Evolutionary conservation across 2,329 filamentous ascomycete species (phyloP).

Genomic region (Colletotrichum acutatum): DNA sequence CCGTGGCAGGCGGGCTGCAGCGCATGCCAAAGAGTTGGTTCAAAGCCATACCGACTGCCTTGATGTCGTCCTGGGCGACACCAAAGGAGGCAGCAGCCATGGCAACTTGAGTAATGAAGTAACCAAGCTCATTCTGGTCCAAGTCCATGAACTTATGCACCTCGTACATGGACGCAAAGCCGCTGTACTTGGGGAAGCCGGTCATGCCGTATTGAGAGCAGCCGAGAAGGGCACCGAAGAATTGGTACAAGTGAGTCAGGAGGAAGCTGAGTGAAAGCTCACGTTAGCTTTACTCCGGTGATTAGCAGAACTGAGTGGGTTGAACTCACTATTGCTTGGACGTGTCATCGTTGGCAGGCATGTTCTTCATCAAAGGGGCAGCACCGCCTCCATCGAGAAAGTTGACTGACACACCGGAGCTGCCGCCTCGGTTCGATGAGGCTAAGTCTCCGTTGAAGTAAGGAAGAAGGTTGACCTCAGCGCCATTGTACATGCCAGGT

Average conservation of each 20-base stretch:
- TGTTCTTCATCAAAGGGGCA: slow-evolving; percentile 64
- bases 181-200: slow-evolving; percentile 61
- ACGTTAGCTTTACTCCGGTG: not conserved
- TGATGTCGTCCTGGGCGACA: slow-evolving; percentile 63
- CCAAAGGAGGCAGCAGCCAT: slow-evolving; percentile 68
- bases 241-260: slow-evolving; percentile 70
- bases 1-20: slow-evolving; percentile 58
- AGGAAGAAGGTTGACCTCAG: slow-evolving; percentile 65
- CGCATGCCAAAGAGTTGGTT: slow-evolving; percentile 61
- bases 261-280: slow-evolving; percentile 53
- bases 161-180: slow-evolving; percentile 58
- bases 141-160: slow-evolving; percentile 72
- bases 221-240: slow-evolving; percentile 68
- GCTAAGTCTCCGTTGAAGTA: slow-evolving; percentile 68
- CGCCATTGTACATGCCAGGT: slow-evolving; percentile 59
- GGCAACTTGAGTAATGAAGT: slow-evolving; percentile 70
- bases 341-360: slow-evolving; percentile 58
- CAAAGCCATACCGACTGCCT: slow-evolving; percentile 59
- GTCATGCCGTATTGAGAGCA: slow-evolving; percentile 62
- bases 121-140: slow-evolving; percentile 60
- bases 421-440: slow-evolving; percentile 63
- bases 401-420: slow-evolving; percentile 61
- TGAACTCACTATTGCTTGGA: slow-evolving; percentile 66
- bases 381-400: slow-evolving; percentile 71
- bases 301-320: not conserved